These are phyloP conservation scores for Podosphaera fusca DNA, from an alignment of 2,329 filamentous ascomycete species.

Conservation along the genomic window DNA sequence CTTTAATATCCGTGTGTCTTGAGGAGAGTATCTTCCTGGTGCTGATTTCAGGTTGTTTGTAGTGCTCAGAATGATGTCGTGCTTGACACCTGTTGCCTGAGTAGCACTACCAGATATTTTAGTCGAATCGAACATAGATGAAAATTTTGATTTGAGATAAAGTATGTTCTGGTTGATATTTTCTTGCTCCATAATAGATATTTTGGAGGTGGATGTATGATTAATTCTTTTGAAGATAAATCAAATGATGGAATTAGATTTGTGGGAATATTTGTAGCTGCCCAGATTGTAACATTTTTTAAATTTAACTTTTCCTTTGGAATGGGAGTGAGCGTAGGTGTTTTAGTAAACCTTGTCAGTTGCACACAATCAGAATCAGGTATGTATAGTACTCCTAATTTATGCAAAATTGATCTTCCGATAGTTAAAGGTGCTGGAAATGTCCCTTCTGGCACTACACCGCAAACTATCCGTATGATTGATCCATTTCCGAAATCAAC, in stretches of 20 bases:
- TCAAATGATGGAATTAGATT: too few relatives aligned
- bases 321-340: too few relatives aligned
- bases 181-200: too few relatives aligned
- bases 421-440: constrained; percentile 1
- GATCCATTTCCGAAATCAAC: background rate
- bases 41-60: background rate
- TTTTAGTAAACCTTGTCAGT: too few relatives aligned
- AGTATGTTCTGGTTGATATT: too few relatives aligned
- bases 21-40: background rate
- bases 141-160: too few relatives aligned
- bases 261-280: too few relatives aligned
- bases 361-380: background rate
- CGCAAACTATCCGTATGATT: constrained; percentile 1
- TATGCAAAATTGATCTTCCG: background rate
- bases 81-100: background rate
- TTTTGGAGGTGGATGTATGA: too few relatives aligned
- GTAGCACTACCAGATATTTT: background rate
- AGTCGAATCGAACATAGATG: too few relatives aligned
- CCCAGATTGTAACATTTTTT: too few relatives aligned
- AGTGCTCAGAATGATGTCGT: background rate
- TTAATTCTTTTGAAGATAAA: too few relatives aligned
- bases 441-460: background rate
- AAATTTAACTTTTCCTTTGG: too few relatives aligned
- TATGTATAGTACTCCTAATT: constrained; percentile 1
- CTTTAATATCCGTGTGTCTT: background rate